A percentile compares a stretch with the other conserved stretches of the same genome.
These are phyloP conservation scores for Mercurialis annua DNA, from an alignment of 345 rosid genomes.

Conservation along the genomic window DNA sequence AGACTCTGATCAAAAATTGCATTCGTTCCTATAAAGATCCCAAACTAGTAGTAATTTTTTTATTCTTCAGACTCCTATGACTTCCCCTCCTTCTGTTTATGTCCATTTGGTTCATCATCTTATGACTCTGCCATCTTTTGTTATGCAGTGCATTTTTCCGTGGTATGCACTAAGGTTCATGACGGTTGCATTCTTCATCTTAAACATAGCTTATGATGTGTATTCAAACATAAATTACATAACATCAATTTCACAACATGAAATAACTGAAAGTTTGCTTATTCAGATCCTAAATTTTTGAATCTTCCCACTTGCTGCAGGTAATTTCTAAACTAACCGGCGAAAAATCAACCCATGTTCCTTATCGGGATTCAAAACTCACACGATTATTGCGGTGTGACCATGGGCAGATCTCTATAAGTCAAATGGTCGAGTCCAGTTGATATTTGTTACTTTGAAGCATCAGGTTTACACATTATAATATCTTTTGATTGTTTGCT, in stretches of 20 bases:
- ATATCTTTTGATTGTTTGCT: too few species aligned
- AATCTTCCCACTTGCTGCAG: too few species aligned
- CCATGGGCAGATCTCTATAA: too few species aligned
- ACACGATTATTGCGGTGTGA: too few species aligned
- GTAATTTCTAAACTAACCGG: too few species aligned
- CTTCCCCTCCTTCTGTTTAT: not conserved
- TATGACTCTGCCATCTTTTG: slow-evolving; percentile 6
- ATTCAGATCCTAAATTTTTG: too few species aligned
- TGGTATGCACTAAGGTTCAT: slow-evolving; percentile 66
- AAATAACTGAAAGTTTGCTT: not conserved
- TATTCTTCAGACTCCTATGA: too few species aligned
- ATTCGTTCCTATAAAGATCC: slow-evolving; percentile 40
- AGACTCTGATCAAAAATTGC: slow-evolving; percentile 60
- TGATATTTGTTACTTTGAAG: too few species aligned
- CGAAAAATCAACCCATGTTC: too few species aligned
- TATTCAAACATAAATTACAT: slow-evolving; percentile 18
- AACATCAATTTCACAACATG: not conserved
- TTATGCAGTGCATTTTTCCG: slow-evolving; percentile 84
- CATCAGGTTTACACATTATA: too few species aligned
- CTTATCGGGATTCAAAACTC: too few species aligned
- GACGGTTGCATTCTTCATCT: slow-evolving; percentile 63
- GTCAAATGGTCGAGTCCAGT: too few species aligned
- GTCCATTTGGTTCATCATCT: not conserved
- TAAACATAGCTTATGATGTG: slow-evolving; percentile 90
- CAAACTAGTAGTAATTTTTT: slow-evolving; percentile 62